phyloP scores from a whole-genome alignment of 768 basidiomycete species.

The Mycena olivaceomarginata region DNA sequence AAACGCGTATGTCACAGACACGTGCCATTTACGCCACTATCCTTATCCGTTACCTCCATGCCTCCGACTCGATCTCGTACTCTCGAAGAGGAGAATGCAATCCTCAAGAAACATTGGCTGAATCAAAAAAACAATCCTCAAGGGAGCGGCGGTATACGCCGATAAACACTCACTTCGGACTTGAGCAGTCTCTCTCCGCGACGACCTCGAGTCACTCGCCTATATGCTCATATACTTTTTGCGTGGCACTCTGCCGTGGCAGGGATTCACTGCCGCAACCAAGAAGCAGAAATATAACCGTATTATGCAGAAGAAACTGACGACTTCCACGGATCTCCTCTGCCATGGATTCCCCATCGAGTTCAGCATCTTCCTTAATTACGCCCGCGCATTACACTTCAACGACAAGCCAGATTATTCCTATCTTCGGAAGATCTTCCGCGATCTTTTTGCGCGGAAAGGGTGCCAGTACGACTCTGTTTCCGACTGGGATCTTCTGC shows the following conservation, averaged over 20 bases:
- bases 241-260: conserved; percentile 98
- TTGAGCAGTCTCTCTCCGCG: conserved; percentile 98
- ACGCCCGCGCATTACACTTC: conserved; percentile 98
- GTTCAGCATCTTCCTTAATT: conserved; percentile 99
- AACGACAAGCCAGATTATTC: conserved; percentile 99
- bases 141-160: conserved; percentile 99
- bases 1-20: no score
- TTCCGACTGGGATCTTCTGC: conserved; percentile 98
- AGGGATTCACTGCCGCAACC: conserved; percentile 99
- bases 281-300: conserved; percentile 99
- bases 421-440: conserved; percentile 99
- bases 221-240: conserved; percentile 99
- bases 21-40: no score
- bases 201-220: conserved; percentile 98
- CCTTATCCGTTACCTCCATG: no score
- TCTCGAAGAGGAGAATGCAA: no score
- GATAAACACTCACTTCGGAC: conserved; percentile 99
- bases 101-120: no score
- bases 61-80: no score
- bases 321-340: conserved; percentile 95
- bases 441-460: conserved; percentile 96
- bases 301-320: conserved; percentile 99
- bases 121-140: no score
- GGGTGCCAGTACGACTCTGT: conserved; percentile 99
- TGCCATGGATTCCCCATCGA: conserved; percentile 99